A percentile compares a stretch with the other conserved stretches of the same genome.
Evolutionary conservation across 345 rosid species (phyloP).

Genomic region (Heritiera littoralis): DNA sequence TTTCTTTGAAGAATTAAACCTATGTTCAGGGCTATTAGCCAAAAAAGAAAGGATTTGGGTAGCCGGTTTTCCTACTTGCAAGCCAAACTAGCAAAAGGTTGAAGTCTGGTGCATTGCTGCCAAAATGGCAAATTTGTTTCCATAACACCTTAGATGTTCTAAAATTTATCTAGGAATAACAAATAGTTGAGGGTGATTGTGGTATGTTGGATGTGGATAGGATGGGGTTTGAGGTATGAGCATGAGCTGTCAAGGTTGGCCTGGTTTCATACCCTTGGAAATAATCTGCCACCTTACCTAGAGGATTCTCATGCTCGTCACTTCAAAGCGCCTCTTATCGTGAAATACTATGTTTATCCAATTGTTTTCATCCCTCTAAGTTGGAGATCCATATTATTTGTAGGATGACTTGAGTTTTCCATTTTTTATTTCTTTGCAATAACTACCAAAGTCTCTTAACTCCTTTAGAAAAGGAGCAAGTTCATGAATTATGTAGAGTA

Average conservation of each 20-base stretch:
- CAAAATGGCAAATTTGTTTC: background rate
- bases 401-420: background rate
- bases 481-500: slow-evolving; percentile 2
- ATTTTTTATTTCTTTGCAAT: background rate
- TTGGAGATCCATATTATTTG: slow-evolving; percentile 8
- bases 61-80: slow-evolving; percentile 7
- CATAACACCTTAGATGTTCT: background rate
- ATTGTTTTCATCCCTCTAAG: background rate
- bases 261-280: background rate
- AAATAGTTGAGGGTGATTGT: background rate
- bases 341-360: background rate
- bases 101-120: background rate
- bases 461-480: background rate
- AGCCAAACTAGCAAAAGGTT: background rate
- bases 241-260: background rate
- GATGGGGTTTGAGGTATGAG: background rate
- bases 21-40: background rate
- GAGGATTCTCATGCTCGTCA: background rate
- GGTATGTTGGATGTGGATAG: background rate
- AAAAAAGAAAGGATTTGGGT: background rate
- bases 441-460: background rate
- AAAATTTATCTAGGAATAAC: background rate
- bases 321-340: background rate
- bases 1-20: background rate
- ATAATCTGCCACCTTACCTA: background rate